Evolutionary conservation across 805 yeast species (phyloP).

Genomic region (Citeromyces matritensis): DNA sequence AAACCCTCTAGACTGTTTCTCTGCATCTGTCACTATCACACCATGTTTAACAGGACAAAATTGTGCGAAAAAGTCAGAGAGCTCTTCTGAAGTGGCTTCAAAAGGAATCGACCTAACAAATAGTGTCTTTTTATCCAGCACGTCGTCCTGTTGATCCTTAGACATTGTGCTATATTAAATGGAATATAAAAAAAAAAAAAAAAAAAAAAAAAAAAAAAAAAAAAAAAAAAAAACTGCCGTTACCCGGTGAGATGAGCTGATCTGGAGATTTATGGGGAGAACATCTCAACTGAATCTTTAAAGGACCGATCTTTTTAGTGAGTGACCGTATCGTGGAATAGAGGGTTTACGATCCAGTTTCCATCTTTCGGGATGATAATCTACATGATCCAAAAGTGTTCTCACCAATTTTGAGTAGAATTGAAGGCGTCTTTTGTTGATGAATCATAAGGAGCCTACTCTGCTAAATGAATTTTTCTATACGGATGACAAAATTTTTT

Average conservation of each 20-base stretch:
- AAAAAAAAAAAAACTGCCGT: background rate
- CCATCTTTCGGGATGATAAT: no score
- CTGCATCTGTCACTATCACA: constrained; percentile 68
- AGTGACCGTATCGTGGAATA: no score
- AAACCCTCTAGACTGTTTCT: constrained; percentile 76
- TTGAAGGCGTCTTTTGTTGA: no score
- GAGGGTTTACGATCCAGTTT: no score
- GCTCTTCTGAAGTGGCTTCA: constrained; percentile 67
- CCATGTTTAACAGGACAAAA: constrained; percentile 95
- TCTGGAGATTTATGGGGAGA: background rate
- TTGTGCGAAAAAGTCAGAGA: constrained; percentile 77
- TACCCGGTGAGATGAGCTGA: constrained; percentile 3
- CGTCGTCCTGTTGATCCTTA: constrained; percentile 8
- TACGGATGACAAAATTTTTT: no score
- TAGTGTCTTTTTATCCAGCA: constrained; percentile 45
- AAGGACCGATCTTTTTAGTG: no score
- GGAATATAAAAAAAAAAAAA: constrained; percentile 1
- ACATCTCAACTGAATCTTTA: background rate
- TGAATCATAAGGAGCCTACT: no score
- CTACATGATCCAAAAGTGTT: no score
- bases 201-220: background rate
- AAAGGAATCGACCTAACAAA: constrained; percentile 80
- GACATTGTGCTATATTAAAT: background rate
- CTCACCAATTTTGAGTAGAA: no score
- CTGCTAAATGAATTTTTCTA: no score